These are phyloP conservation scores for Pichia insulana DNA, from an alignment of 805 yeast species.

Conservation along the genomic window DNA sequence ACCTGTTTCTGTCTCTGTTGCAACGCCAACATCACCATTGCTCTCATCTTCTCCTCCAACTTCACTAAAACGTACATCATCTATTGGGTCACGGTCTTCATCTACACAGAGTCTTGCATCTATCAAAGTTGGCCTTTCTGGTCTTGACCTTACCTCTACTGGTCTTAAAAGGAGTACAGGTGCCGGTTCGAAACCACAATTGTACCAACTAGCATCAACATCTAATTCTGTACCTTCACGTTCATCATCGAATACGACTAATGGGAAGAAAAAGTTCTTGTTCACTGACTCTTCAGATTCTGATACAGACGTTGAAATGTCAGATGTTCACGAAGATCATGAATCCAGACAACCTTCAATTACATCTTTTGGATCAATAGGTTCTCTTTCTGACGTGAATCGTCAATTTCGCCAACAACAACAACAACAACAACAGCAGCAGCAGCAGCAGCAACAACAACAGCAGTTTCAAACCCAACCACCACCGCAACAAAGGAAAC, in stretches of 20 bases:
- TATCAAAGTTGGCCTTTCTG: slow-evolving; percentile 26
- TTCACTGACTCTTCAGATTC: slow-evolving; percentile 27
- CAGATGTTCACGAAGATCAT: neutral
- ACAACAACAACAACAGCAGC: no score
- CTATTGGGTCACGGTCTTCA: slow-evolving; percentile 14
- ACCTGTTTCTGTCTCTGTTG: neutral
- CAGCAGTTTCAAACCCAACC: neutral
- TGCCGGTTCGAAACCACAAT: slow-evolving; percentile 24
- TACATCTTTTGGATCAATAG: neutral
- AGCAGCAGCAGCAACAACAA: no score
- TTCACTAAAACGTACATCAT: slow-evolving; percentile 11
- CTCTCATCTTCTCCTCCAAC: no score
- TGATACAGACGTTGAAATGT: slow-evolving; percentile 23
- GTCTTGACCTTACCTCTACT: slow-evolving; percentile 23
- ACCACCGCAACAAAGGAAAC: neutral
- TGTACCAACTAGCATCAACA: slow-evolving; percentile 16
- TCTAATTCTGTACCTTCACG: neutral
- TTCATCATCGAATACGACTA: neutral
- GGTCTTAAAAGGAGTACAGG: slow-evolving; percentile 25
- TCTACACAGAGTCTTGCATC: slow-evolving; percentile 17
- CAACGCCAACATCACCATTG: neutral
- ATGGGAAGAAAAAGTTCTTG: slow-evolving; percentile 25
- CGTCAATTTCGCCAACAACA: slow-evolving; percentile 1
- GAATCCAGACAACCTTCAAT: neutral
- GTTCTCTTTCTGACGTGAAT: slow-evolving; percentile 2